Evolutionary conservation across 108 stramenopile genomes (phyloP).

Genomic region (Skeletonema tropicum): DNA sequence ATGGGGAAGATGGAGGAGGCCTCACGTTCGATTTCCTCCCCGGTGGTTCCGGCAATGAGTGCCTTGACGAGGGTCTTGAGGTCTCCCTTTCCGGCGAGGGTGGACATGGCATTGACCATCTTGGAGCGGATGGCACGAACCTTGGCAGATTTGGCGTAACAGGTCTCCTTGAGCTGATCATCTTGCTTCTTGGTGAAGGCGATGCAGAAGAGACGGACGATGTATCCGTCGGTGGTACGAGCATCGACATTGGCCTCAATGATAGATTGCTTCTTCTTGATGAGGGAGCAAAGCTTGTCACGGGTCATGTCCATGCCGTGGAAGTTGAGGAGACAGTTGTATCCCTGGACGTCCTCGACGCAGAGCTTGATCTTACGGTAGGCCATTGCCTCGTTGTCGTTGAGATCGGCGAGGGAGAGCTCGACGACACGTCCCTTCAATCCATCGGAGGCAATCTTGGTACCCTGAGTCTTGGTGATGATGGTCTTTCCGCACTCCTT

Average conservation of each 20-base stretch:
- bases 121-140: constrained; percentile 95
- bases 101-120: constrained; percentile 96
- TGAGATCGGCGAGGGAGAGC: constrained; percentile 95
- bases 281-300: constrained; percentile 98
- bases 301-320: constrained; percentile 99
- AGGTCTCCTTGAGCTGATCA: constrained; percentile 96
- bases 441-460: constrained; percentile 97
- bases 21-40: constrained; percentile 90
- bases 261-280: constrained; percentile 99
- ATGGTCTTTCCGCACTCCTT: constrained; percentile 98
- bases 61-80: constrained; percentile 97
- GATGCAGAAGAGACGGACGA: constrained; percentile 98
- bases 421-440: constrained; percentile 99
- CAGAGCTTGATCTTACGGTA: constrained; percentile 98
- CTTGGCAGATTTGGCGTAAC: constrained; percentile 98
- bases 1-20: constrained; percentile 95
- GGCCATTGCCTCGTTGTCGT: constrained; percentile 94
- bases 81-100: constrained; percentile 97
- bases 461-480: constrained; percentile 97
- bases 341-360: constrained; percentile 99
- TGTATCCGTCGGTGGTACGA: constrained; percentile 98
- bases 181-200: constrained; percentile 98
- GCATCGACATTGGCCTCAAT: constrained; percentile 99
- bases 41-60: constrained; percentile 94
- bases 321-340: constrained; percentile 98